phyloP scores from a whole-genome alignment of 495 filamentous ascomycete genomes.

The Thermothielavioides terrestris region DNA sequence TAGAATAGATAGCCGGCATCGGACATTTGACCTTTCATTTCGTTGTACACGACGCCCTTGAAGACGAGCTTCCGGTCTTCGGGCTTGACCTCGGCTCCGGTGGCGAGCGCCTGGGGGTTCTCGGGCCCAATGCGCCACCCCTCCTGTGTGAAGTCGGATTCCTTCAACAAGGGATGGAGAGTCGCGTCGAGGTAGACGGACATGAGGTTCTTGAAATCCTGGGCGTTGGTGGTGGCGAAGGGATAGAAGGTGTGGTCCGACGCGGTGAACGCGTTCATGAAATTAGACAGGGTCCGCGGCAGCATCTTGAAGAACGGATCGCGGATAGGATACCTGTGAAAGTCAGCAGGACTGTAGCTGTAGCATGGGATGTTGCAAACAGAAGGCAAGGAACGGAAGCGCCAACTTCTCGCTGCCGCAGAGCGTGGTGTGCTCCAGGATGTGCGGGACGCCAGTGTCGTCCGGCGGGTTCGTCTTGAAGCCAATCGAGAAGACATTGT shows the following conservation, averaged over 20 bases:
- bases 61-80: conserved; percentile 65
- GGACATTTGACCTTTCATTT: conserved; percentile 99
- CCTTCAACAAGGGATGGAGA: conserved; percentile 74
- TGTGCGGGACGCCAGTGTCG: conserved; percentile 92
- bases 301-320: conserved; percentile 99
- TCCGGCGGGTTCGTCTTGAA: conserved; percentile 99
- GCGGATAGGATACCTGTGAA: conserved; percentile 74
- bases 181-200: conserved; percentile 96
- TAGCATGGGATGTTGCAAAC: no score
- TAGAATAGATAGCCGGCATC: conserved; percentile 95
- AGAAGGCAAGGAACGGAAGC: not conserved
- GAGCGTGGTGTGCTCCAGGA: conserved; percentile 91
- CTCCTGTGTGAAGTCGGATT: conserved; percentile 91
- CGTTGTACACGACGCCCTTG: conserved; percentile 98
- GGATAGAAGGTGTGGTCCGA: conserved; percentile 97
- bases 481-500: conserved; percentile 98
- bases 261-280: conserved; percentile 98
- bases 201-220: conserved; percentile 92
- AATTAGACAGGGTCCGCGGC: conserved; percentile 91
- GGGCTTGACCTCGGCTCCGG: conserved; percentile 31
- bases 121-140: conserved; percentile 94
- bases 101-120: conserved; percentile 54
- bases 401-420: conserved; percentile 91
- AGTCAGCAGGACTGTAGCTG: conserved; percentile 13
- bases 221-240: conserved; percentile 92